Percentiles rank a stretch among this genome's conserved stretches.
phyloP scores from a whole-genome alignment of 202 grass and related monocot species.

The Dendrocalamus latiflorus region DNA sequence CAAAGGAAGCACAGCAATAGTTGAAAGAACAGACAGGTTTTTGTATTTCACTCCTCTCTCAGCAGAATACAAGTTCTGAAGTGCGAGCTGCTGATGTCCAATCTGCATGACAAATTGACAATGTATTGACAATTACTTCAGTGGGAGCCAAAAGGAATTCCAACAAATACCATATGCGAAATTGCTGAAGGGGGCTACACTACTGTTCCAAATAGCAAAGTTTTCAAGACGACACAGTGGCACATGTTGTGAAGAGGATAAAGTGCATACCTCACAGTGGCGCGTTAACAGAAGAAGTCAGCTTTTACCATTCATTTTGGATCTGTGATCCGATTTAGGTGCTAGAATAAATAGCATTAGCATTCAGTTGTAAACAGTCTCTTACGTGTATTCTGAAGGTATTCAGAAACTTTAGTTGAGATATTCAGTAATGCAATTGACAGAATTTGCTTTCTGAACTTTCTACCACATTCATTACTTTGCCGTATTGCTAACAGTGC shows the following conservation, averaged over 20 bases:
- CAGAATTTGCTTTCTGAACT: too few species aligned
- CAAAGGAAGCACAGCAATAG: slow-evolving; percentile 75
- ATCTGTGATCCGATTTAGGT: too few species aligned
- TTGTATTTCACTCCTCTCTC: slow-evolving; percentile 71
- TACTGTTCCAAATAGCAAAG: slow-evolving; percentile 19
- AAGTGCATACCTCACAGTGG: slow-evolving; percentile 48
- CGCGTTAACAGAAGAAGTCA: too few species aligned
- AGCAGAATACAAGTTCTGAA: slow-evolving; percentile 64
- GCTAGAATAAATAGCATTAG: too few species aligned
- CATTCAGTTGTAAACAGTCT: too few species aligned
- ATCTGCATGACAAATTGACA: slow-evolving; percentile 20
- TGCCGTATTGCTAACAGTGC: too few species aligned
- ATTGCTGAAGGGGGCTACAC: background rate
- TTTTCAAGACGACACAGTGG: background rate
- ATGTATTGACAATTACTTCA: slow-evolving; percentile 6
- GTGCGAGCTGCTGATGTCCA: slow-evolving; percentile 60
- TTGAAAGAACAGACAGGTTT: slow-evolving; percentile 73
- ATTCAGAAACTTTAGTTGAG: too few species aligned
- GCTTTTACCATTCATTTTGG: too few species aligned
- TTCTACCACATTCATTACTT: too few species aligned
- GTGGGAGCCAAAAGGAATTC: background rate
- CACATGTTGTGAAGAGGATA: background rate
- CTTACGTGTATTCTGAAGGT: too few species aligned
- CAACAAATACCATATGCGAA: background rate
- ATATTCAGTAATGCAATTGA: too few species aligned